Base-by-base conservation (phyloP, 139 green algal species). In the Coelastrella sp. region DNA sequence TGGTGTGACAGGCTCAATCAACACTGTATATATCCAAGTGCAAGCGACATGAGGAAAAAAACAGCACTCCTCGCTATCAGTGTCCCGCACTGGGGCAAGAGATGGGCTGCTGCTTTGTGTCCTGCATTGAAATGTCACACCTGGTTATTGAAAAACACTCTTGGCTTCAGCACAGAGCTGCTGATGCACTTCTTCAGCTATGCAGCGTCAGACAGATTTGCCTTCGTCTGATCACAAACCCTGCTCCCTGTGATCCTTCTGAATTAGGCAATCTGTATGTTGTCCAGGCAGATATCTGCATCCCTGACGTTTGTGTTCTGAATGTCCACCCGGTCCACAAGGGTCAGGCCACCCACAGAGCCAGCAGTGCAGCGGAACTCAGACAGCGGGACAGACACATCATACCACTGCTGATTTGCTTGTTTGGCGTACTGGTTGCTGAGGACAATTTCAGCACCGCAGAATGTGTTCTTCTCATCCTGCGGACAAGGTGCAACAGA, bases 231-330 rank as follows among this genome's bases (percentile, higher is more conserved):
- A 73, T 73, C 65, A 73, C 65, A 73, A 49, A 49, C 35, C 35
- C 1, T 73, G 65, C 65, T 73, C 15, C 14, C 14, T n/a, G 4
- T 73, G 6, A 19, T 73, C 15, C 15, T 73, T 73, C 4, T 17
- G 35, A 49, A 49, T 49, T 3, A 49, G 6, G 7, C 56, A 6
- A 88, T 20, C 17, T n/a, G 66, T 20, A 90, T 90, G 25, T 90
- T 68, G 35, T 90, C 73, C n/a, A 90, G 11, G 73, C 85, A 90
- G 6, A 90, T 59, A 49, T 90, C 58, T 22, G 85, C 85, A 75
- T 90, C 85, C 56, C 73, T 49, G 24, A 82, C 35, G 58, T 84
- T 74, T 15, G 82, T 74, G 59, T 90, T 90, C 24, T 90, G 85
- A 7, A 90, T 60, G 73, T 90, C 85, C 8, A 90, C 58, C 0